Conservation (phyloP, 106 monocot species). For the Phalaenopsis equestris region DNA sequence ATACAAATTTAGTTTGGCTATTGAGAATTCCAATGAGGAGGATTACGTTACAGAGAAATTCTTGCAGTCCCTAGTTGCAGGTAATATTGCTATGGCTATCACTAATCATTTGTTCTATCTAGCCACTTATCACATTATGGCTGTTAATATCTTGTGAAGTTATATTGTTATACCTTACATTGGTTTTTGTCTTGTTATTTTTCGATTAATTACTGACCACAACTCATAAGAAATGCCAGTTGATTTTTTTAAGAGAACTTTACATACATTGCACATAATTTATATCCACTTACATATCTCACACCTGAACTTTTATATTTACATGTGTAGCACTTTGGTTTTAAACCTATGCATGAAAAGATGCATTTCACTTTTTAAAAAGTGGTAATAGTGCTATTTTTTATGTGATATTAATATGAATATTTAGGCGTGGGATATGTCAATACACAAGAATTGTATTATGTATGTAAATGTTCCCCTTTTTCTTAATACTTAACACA, state of each 20-base stretch:
- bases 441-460: too few species aligned
- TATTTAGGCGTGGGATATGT: too few species aligned
- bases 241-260: not conserved
- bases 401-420: too few species aligned
- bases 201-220: not conserved
- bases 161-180: not conserved
- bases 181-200: not conserved
- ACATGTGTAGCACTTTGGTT: too few species aligned
- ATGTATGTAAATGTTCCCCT: too few species aligned
- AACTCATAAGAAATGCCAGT: not conserved
- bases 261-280: too few species aligned
- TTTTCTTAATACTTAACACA: not conserved
- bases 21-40: constrained; percentile 93
- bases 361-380: too few species aligned
- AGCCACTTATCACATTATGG: not conserved
- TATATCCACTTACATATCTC: too few species aligned
- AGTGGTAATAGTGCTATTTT: too few species aligned
- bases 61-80: constrained; percentile 96
- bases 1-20: constrained; percentile 92
- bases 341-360: too few species aligned
- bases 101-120: not conserved
- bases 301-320: too few species aligned
- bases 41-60: constrained; percentile 95
- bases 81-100: constrained; percentile 14
- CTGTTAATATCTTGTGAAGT: not conserved